Conservation (phyloP, 306 rosid genomes). For the Bauhinia variegata region DNA sequence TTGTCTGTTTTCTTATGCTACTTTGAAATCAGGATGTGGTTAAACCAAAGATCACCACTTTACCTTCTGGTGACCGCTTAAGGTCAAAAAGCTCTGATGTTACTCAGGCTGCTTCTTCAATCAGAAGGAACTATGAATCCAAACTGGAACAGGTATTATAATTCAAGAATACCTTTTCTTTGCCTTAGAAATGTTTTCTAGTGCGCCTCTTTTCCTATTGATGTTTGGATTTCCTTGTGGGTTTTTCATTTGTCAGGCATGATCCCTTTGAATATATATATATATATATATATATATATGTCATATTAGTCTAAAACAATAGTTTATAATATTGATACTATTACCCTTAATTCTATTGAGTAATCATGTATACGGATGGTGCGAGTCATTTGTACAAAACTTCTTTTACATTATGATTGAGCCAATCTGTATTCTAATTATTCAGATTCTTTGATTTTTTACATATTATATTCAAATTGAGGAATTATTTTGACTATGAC, state of each 20-base stretch:
- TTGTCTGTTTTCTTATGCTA: slow-evolving; percentile 20
- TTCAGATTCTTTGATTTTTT: neutral
- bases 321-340: slow-evolving; percentile 1
- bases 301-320: neutral
- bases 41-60: slow-evolving; percentile 56
- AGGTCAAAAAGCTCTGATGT: slow-evolving; percentile 54
- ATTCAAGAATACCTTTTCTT: neutral
- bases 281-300: too few relatives aligned
- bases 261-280: too few relatives aligned
- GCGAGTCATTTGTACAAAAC: neutral
- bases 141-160: slow-evolving; percentile 76
- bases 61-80: slow-evolving; percentile 44
- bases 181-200: slow-evolving; percentile 7
- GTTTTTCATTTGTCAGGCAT: neutral
- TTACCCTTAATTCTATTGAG: neutral
- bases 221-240: neutral
- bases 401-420: neutral
- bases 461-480: slow-evolving; percentile 6
- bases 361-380: neutral
- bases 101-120: slow-evolving; percentile 56
- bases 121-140: slow-evolving; percentile 66
- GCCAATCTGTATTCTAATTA: neutral
- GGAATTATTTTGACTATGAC: slow-evolving; percentile 1
- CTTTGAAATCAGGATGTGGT: slow-evolving; percentile 54
- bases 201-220: slow-evolving; percentile 5